Evolutionary conservation across 1,284 basidiomycete genomes (phyloP).

Genomic region (Moesziomyces antarcticus): DNA sequence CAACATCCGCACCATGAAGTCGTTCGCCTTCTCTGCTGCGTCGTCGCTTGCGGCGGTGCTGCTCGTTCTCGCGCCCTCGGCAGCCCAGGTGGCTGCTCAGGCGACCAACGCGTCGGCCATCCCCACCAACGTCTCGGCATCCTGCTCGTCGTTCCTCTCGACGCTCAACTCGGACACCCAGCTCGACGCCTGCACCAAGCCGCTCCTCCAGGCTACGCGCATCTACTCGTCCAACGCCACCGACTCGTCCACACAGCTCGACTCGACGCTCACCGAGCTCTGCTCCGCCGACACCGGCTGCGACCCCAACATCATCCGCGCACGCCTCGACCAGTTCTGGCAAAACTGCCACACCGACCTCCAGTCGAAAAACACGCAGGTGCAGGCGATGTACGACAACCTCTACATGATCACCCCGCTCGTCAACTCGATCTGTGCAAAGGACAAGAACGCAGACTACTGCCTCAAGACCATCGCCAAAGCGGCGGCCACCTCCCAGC

Average conservation of each 20-base stretch:
- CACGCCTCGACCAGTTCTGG: constrained; percentile 51
- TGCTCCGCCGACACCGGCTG: constrained; percentile 49
- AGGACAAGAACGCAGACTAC: constrained; percentile 49
- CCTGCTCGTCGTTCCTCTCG: constrained; percentile 47
- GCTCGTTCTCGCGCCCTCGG: constrained; percentile 17
- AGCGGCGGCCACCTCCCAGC: constrained; percentile 28
- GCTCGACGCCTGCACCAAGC: constrained; percentile 52
- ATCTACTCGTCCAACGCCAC: constrained; percentile 50
- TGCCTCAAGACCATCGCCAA: constrained; percentile 54
- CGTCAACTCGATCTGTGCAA: constrained; percentile 56
- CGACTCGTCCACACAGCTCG: constrained; percentile 33
- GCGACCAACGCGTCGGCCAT: constrained; percentile 30
- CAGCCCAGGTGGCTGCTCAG: constrained; percentile 26
- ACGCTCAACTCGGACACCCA: constrained; percentile 49
- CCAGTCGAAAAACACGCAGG: constrained; percentile 32
- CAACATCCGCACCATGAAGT: constrained; percentile 20
- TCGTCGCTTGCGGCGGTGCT: constrained; percentile 30
- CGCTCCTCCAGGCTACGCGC: constrained; percentile 49
- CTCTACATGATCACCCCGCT: constrained; percentile 62
- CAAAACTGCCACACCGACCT: constrained; percentile 51
- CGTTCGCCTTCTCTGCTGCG: constrained; percentile 23
- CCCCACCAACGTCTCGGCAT: constrained; percentile 37
- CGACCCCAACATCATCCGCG: constrained; percentile 49
- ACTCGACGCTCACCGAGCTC: constrained; percentile 47
- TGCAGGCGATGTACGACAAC: constrained; percentile 57